phyloP scores from a whole-genome alignment of 495 filamentous ascomycete genomes.

The Oidiodendron maius region DNA sequence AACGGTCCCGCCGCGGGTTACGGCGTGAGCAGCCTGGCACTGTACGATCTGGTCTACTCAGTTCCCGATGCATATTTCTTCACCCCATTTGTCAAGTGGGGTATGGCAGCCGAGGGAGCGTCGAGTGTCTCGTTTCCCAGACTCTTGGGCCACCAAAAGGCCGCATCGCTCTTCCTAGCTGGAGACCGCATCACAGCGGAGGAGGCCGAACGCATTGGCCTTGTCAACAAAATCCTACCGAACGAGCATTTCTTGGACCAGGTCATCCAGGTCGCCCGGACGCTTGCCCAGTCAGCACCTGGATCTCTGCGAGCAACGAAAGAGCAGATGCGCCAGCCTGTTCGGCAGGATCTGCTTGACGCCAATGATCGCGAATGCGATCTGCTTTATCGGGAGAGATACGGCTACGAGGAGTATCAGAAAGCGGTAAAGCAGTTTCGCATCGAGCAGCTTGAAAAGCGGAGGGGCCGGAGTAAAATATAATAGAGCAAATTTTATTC shows the following conservation, averaged over 20 bases:
- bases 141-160: slow-evolving; percentile 2
- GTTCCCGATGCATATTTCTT: slow-evolving; percentile 9
- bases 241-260: not conserved
- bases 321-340: slow-evolving; percentile 1
- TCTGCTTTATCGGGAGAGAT: slow-evolving; percentile 1
- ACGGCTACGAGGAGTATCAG: not conserved
- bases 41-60: slow-evolving; percentile 7
- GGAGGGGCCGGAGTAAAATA: slow-evolving; percentile 1
- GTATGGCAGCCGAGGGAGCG: slow-evolving; percentile 6
- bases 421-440: not conserved
- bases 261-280: not conserved
- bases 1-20: slow-evolving; percentile 6
- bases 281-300: not conserved
- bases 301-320: slow-evolving; percentile 2
- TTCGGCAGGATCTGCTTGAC: slow-evolving; percentile 1
- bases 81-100: slow-evolving; percentile 8
- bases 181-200: not conserved
- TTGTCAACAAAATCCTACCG: slow-evolving; percentile 3
- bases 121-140: slow-evolving; percentile 6
- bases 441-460: slow-evolving; percentile 2
- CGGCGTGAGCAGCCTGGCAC: slow-evolving; percentile 2
- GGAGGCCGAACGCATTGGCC: not conserved
- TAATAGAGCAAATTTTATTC: too few species aligned
- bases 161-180: slow-evolving; percentile 1
- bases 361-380: slow-evolving; percentile 5